Evolutionary conservation across 2,329 filamentous ascomycete species (phyloP), one percentile per base, ranked within the genome.

Genomic region (Apiospora aurea): DNA sequence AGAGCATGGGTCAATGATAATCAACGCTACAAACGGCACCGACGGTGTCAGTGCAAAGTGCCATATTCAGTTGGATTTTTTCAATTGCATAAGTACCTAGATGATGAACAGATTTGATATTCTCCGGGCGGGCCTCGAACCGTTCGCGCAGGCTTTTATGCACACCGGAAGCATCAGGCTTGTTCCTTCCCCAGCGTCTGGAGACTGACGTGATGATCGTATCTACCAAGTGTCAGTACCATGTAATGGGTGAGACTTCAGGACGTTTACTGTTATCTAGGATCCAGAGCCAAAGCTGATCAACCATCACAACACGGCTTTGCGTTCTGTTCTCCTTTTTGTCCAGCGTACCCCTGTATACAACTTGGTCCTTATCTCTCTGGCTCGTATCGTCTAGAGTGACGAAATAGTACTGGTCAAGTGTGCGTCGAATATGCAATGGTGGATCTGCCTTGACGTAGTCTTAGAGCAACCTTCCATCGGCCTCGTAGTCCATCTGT

Each of bases 381-480:
- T 88, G 87, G 57, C 88, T 81, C 0, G 90, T 92, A 46, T 91
- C 89, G 14, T 85, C 82, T 0, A 92, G 81, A 2, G 88, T 89
- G 0, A 90, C 89, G 70, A 92, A 91, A 0, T 88, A 89, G 71
- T 87, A 92, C 74, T 92, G 90, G 72, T 92, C 90, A 4, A 92
- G 77, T 0, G 90, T 91, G 7, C 90, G 84, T 0, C 90, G 86
- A 51, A 87, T 87, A 76, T 92, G 91, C 0, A 92, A 81, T 0
- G 90, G 89, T 0, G 88, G 89, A 53, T 92, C 89, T 49, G 87
- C 85, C 0, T 87, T 88, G 0, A 92, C 82, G 71, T 86, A 91
- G 75, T 90, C 86, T 90, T 90, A 67, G 14, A 78, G 21, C 1
- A 78, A 29, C n/a, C 44, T 71, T 24, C 74, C 73, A 69, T 78